Evolutionary conservation across 2,329 filamentous ascomycete genomes (phyloP), one percentile per base, ranked within the genome.

Genomic region (Rutstroemia sydowiana): DNA sequence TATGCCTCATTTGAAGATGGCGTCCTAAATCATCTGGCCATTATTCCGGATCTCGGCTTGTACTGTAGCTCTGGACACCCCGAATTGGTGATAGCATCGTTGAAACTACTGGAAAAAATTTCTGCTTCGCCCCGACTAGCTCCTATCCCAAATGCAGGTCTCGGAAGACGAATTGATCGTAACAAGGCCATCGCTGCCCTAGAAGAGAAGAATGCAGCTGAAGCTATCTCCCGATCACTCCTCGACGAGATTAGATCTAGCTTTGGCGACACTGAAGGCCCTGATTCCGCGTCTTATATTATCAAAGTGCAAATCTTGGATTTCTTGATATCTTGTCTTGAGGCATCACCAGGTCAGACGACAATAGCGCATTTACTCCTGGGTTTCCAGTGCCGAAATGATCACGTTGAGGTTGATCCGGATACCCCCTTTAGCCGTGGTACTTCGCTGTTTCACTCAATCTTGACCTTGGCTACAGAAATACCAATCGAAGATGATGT

Each of bases 1-100:
- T 87, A 92, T 59, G 77, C 86, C n/a, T 91, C 87, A 0, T 92
- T 98, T 62, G 92, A 97, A 65, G 95, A 98, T 63, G 90, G 88
- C 7, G 75, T 98, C 18, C 75, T 95, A 36, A 89, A 85, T 53
- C 85, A 93, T 61, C 73, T 98, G 26, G 75, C 79, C 39, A 73
- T 95, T 6, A 79, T 97, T 37, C 84, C 90, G 3, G 85, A 93
- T 59, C 73, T 98, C 21, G 91, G 91, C 28, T 79, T 88, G 30
- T 96, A 93, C 66, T 92, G 90, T 61, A 87, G 89, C 13, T 84
- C 91, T 50, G 87, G 87, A 0, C 88, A 96, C 61, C 79, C 88
- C 32, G 81, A 86, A 13, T 74, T 98, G 48, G 88, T 88, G 0
- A 75, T 95, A 55, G 82, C 83, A 13, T 92, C 90, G 37, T 74